Evolutionary conservation across 768 basidiomycete genomes (phyloP).

Genomic region (Ephemerocybe angulata): DNA sequence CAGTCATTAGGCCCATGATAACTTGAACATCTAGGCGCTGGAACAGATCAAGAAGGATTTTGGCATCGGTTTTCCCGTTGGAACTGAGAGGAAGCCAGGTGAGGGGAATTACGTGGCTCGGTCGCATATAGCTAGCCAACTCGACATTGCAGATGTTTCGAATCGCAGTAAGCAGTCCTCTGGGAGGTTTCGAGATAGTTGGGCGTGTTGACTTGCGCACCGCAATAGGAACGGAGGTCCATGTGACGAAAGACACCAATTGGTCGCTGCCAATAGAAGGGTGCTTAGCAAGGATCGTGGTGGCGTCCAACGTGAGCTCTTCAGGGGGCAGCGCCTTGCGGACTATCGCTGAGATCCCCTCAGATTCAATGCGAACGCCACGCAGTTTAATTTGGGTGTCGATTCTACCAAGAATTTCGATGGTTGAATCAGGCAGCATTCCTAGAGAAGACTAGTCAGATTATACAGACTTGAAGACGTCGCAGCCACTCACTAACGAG

Average conservation of each 20-base stretch:
- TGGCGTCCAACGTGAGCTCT: slow-evolving; percentile 30
- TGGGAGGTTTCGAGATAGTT: slow-evolving; percentile 18
- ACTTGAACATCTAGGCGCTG: slow-evolving; percentile 21
- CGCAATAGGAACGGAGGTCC: slow-evolving; percentile 36
- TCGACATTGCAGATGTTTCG: slow-evolving; percentile 35
- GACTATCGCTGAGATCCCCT: slow-evolving; percentile 46
- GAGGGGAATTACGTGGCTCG: slow-evolving; percentile 46
- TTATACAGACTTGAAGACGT: background rate
- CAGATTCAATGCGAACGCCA: slow-evolving; percentile 52
- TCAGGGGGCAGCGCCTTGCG: slow-evolving; percentile 27
- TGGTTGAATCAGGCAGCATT: slow-evolving; percentile 46
- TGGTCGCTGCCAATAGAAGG: slow-evolving; percentile 41
- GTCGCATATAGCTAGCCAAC: slow-evolving; percentile 50
- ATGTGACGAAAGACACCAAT: slow-evolving; percentile 44
- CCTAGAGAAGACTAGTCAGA: slow-evolving; percentile 21
- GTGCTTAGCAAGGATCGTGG: slow-evolving; percentile 42
- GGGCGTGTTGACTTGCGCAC: slow-evolving; percentile 31
- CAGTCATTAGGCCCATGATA: slow-evolving; percentile 20
- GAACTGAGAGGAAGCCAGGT: slow-evolving; percentile 44
- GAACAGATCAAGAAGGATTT: slow-evolving; percentile 30
- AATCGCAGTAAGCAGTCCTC: slow-evolving; percentile 28
- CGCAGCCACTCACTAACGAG: slow-evolving; percentile 32
- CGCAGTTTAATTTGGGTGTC: slow-evolving; percentile 51
- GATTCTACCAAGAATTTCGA: slow-evolving; percentile 49
- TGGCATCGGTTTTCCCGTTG: slow-evolving; percentile 35